Conservation (phyloP, 225 moss, liverwort and hornwort genomes). For the Neckera pumila region DNA sequence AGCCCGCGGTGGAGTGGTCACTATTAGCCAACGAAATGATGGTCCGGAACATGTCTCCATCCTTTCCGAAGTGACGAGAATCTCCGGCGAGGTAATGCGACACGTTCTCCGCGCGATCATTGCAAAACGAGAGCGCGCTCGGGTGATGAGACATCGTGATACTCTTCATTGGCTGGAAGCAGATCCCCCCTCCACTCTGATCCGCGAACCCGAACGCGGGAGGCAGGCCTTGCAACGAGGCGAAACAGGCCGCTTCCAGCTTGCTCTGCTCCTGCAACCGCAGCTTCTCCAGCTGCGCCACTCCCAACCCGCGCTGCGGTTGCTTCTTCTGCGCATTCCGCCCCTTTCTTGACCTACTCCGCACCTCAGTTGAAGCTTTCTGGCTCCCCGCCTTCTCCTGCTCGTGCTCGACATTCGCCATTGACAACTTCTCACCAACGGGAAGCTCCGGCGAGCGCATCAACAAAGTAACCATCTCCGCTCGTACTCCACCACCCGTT, state of each 20-base stretch:
- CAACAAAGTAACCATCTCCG: constrained; percentile 71
- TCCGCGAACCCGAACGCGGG: constrained; percentile 20
- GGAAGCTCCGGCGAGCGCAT: constrained; percentile 56
- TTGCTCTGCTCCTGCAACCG: constrained; percentile 87
- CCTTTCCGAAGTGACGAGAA: constrained; percentile 10
- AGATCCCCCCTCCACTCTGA: constrained; percentile 23
- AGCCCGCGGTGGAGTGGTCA: constrained; percentile 19
- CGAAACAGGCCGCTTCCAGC: constrained; percentile 35
- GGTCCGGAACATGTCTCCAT: constrained; percentile 21
- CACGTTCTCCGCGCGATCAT: constrained; percentile 11
- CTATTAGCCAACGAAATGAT: constrained; percentile 22
- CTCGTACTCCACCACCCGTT: not conserved
- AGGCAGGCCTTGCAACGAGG: constrained; percentile 24
- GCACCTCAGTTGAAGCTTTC: not conserved
- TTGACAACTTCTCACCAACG: constrained; percentile 51
- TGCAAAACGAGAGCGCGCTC: constrained; percentile 13
- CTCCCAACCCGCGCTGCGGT: constrained; percentile 89
- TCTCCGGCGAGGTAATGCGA: constrained; percentile 25
- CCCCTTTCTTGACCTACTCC: constrained; percentile 64
- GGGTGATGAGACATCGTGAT: constrained; percentile 3
- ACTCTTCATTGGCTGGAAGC: constrained; percentile 21
- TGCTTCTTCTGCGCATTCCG: constrained; percentile 88
- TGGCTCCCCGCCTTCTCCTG: constrained; percentile 2
- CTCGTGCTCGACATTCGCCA: constrained; percentile 12
- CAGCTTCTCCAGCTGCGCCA: constrained; percentile 97